Percentiles rank a stretch among this genome's conserved stretches.
Conservation (phyloP, 2,329 filamentous ascomycete species). For the Aspergillus chevalieri region DNA sequence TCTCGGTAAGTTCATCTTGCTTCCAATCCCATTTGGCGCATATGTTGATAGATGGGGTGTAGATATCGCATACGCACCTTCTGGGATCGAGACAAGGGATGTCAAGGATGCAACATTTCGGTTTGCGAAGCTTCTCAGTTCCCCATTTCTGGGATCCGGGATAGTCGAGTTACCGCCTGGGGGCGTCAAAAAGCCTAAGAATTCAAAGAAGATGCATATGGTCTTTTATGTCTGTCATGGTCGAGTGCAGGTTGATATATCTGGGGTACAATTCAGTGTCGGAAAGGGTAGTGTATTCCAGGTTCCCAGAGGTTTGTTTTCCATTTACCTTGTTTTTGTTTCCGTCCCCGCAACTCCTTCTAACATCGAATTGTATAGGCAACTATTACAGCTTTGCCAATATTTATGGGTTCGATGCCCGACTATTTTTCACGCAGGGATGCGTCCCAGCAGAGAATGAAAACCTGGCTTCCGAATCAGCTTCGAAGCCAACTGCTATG, state of each 20-base stretch:
- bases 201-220: slow-evolving; percentile 94
- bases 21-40: neutral
- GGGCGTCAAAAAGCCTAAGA: slow-evolving; percentile 81
- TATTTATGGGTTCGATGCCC: slow-evolving; percentile 62
- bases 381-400: slow-evolving; percentile 93
- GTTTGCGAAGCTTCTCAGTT: slow-evolving; percentile 80
- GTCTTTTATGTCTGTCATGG: slow-evolving; percentile 86
- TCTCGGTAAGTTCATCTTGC: slow-evolving; percentile 29
- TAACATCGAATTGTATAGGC: slow-evolving; percentile 49
- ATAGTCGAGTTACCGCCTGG: slow-evolving; percentile 82
- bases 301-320: slow-evolving; percentile 77
- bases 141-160: slow-evolving; percentile 82
- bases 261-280: slow-evolving; percentile 62
- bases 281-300: slow-evolving; percentile 87
- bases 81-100: slow-evolving; percentile 52
- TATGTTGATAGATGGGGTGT: slow-evolving; percentile 4
- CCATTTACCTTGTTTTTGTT: neutral
- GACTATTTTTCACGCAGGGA: slow-evolving; percentile 89
- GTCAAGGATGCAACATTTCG: slow-evolving; percentile 66
- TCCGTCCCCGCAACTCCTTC: neutral
- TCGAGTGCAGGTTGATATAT: slow-evolving; percentile 67
- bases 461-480: slow-evolving; percentile 16
- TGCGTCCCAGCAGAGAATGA: slow-evolving; percentile 51
- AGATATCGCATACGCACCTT: slow-evolving; percentile 57
- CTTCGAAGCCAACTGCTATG: slow-evolving; percentile 16